Evolutionary conservation across 345 rosid genomes (phyloP).

Genomic region (Bruguiera gymnorhiza): DNA sequence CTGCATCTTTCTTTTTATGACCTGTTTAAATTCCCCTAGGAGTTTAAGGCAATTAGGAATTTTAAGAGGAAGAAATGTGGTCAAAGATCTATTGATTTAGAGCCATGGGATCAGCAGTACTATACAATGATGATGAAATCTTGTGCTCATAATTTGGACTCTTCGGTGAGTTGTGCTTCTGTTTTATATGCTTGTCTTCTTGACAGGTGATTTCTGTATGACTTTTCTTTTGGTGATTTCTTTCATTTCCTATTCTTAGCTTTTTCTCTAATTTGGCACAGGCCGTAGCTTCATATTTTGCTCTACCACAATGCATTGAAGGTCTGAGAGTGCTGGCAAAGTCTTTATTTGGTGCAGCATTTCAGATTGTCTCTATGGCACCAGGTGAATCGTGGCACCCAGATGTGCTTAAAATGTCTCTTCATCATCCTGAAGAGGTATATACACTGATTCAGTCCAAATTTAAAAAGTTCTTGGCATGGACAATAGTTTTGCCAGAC

Average conservation of each 20-base stretch:
- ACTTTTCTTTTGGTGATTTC: neutral
- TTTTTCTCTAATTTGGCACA: conserved; percentile 27
- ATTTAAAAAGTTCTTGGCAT: neutral
- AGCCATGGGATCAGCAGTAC: conserved; percentile 96
- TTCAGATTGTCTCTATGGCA: conserved; percentile 52
- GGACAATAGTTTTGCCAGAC: neutral
- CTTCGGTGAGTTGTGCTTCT: conserved; percentile 55
- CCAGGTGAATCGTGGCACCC: conserved; percentile 99
- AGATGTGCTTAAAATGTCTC: conserved; percentile 74
- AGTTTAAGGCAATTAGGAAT: conserved; percentile 54
- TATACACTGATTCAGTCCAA: conserved; percentile 3
- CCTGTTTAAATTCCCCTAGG: conserved; percentile 42
- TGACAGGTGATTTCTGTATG: neutral
- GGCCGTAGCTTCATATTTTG: conserved; percentile 87
- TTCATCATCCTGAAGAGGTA: conserved; percentile 95
- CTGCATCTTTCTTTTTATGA: conserved; percentile 6
- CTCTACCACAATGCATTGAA: conserved; percentile 76
- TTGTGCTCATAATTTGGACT: conserved; percentile 62
- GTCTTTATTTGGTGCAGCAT: conserved; percentile 81
- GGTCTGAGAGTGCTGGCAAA: conserved; percentile 75
- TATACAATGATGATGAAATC: conserved; percentile 81
- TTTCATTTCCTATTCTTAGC: neutral
- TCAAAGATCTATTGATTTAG: conserved; percentile 47
- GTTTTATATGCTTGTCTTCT: conserved; percentile 13
- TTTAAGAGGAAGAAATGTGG: conserved; percentile 65